Evolutionary conservation across 805 yeast species (phyloP).

Genomic region (Wilhelminamyces savonicus): DNA sequence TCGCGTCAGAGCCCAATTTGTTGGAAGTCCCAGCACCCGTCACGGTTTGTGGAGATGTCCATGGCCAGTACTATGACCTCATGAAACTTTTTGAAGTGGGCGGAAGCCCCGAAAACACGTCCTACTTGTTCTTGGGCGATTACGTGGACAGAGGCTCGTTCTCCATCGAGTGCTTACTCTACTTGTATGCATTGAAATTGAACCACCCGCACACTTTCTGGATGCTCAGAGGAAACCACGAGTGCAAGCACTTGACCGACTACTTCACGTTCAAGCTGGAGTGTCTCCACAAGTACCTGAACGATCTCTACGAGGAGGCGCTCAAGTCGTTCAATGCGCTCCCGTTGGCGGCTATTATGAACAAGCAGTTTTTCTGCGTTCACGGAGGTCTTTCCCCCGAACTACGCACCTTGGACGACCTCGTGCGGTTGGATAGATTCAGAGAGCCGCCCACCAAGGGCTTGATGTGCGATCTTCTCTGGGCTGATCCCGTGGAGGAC

Average conservation of each 20-base stretch:
- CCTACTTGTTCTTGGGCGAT: slow-evolving; percentile 85
- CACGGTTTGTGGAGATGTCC: slow-evolving; percentile 96
- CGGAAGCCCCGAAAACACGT: slow-evolving; percentile 73
- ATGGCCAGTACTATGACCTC: slow-evolving; percentile 89
- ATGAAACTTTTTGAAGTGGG: slow-evolving; percentile 90
- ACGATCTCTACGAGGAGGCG: slow-evolving; percentile 61
- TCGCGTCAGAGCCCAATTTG: slow-evolving; percentile 71
- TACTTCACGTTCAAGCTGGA: slow-evolving; percentile 91
- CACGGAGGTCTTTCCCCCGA: slow-evolving; percentile 96
- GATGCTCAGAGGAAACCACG: slow-evolving; percentile 92
- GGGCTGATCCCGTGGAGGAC: slow-evolving; percentile 95
- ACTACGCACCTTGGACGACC: slow-evolving; percentile 60
- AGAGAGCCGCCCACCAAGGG: slow-evolving; percentile 92
- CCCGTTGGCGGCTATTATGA: slow-evolving; percentile 91
- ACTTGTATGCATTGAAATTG: slow-evolving; percentile 73
- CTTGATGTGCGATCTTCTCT: slow-evolving; percentile 85
- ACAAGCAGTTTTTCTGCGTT: slow-evolving; percentile 88
- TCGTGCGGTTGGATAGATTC: slow-evolving; percentile 68
- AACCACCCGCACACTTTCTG: slow-evolving; percentile 68
- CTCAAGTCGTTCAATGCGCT: slow-evolving; percentile 76
- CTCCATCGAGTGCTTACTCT: slow-evolving; percentile 74
- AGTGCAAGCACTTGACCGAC: slow-evolving; percentile 86
- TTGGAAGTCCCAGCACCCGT: slow-evolving; percentile 85
- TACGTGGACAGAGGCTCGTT: slow-evolving; percentile 93
- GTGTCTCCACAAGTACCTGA: slow-evolving; percentile 77